Base-by-base conservation (phyloP, 225 moss, liverwort and hornwort genomes). In the Lunularia cruciata region DNA sequence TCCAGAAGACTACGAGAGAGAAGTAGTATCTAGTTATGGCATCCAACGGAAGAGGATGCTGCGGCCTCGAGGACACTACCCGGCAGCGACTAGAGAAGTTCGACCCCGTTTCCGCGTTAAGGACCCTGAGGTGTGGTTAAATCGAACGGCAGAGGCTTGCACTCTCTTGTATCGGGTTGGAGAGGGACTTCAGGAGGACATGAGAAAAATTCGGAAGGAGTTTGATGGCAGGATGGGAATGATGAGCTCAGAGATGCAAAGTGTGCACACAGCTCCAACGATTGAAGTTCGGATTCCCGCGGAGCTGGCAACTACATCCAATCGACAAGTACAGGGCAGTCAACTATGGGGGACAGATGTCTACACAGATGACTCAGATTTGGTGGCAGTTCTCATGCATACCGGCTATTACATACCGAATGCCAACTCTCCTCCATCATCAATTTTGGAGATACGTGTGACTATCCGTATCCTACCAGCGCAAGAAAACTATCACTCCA, bases 321-420 rank as follows among this genome's bases (percentile, higher is more conserved):
- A 93, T 72, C 90, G 90, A 40, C 96, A 98, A 77, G 96, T 98
- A 62, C 87, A 86, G 75, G 96, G 96, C n/a, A 91, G 96, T 76
- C 96, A 98, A 70, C 85, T 98, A 12, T 98, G 96, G 96, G 96
- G 96, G 70, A 91, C 96, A 54, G 93, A 98, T 67, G 71, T 86
- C 40, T 98, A 98, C 79, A 93, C 96, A 31, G 91, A 98, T 51
- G 96, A 98, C 70, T 98, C 96, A 3, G 96, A 98, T 74, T 83
- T 98, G 48, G 96, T 98, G 70, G 96, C 96, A 84, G 91, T 98
- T 77, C 72, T 98, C 55, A 82, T 98, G 83, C 96, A 98, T 79
- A 91, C 93, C 10, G 96, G 96, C 57, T 93, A 89, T 79, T 98
- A 93, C 63, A 82, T 92, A 58, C 89, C 93, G 42, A 84, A 82